Percentiles rank a stretch among this genome's conserved stretches.
Conservation (phyloP, 768 basidiomycete species). For the Royoungia palumana region DNA sequence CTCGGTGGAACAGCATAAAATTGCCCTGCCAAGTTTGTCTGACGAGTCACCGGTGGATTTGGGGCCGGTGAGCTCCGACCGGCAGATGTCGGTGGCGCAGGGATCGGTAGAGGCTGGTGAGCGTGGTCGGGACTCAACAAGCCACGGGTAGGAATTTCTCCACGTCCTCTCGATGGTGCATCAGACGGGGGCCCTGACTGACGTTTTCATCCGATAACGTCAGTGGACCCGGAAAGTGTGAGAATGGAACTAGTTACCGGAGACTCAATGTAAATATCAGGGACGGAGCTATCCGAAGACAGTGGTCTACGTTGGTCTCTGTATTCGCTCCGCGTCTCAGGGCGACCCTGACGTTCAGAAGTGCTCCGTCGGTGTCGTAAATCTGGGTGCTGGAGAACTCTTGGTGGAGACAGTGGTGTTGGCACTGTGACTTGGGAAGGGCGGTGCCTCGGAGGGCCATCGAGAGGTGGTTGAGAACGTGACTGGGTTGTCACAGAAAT, state of each 20-base stretch:
- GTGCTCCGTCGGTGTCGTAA: slow-evolving; percentile 16
- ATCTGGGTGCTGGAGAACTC: slow-evolving; percentile 10
- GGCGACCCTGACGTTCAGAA: slow-evolving; percentile 27
- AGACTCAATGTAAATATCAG: slow-evolving; percentile 31
- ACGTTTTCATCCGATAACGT: slow-evolving; percentile 10
- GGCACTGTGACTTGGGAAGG: slow-evolving; percentile 23
- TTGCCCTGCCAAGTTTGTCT: slow-evolving; percentile 10
- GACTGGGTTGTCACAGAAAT: slow-evolving; percentile 12
- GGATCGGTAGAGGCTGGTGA: slow-evolving; percentile 25
- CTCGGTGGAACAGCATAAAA: slow-evolving; percentile 8
- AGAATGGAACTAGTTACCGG: slow-evolving; percentile 22
- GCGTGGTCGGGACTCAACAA: slow-evolving; percentile 33
- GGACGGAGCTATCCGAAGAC: slow-evolving; percentile 34
- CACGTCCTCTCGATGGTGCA: slow-evolving; percentile 29
- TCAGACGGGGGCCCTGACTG: slow-evolving; percentile 33
- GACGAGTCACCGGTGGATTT: slow-evolving; percentile 8
- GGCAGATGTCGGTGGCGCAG: slow-evolving; percentile 12
- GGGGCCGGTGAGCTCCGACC: slow-evolving; percentile 15
- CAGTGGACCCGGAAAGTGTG: slow-evolving; percentile 10
- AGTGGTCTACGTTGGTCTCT: slow-evolving; percentile 22
- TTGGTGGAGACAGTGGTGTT: slow-evolving; percentile 27
- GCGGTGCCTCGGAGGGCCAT: slow-evolving; percentile 13
- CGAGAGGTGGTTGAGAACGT: slow-evolving; percentile 12
- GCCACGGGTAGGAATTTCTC: slow-evolving; percentile 6
- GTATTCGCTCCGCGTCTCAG: slow-evolving; percentile 14